Evolutionary conservation across 495 filamentous ascomycete genomes (phyloP), one percentile per base, ranked within the genome.

Genomic region (Sporormia fimetaria): DNA sequence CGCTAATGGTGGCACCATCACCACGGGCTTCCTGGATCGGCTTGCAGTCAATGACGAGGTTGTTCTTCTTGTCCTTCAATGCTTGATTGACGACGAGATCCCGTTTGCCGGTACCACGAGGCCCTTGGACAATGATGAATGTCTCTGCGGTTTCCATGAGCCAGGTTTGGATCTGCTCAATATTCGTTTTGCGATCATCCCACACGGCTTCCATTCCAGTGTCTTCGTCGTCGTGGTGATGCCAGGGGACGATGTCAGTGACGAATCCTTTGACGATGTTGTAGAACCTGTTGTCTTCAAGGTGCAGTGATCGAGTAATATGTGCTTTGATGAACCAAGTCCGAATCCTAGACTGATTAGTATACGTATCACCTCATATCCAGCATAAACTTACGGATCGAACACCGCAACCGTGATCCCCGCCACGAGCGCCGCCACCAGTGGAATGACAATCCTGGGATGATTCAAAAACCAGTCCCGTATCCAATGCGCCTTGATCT

Each of bases 91-190:
- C 43, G 4, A 96, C 77, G 0, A 96, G 64, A 49, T 94, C 88
- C 40, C 71, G 77, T 60, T 94, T 94, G 1, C 90, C 92, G 0
- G 85, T 92, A 5, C 90, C 92, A 15, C 84, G 74, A 6, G 90
- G 88, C 0, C 90, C 90, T 55, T 94, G 83, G 8, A 98, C 73
- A 18, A 98, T 80, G 46, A 96, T 90, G 58, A 98, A 96, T 0
- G 87, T 95, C 31, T 87, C 83, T 1, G 75, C 74, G 1, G 81
- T 83, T 52, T 95, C 90, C 38, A 80, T 75, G 3, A 98, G 63
- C 83, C 84, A 92, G n/a, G 74, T 76, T 40, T 78, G 77, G 7
- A 98, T 70, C 49, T 83, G 76, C 16, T 82, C 70, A 45, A 95
- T 88, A 32, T 83, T 67, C 21, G 71, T 72, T 48, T 83, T 83